These are phyloP conservation scores for Amniculicola lignicola DNA, from an alignment of 495 filamentous ascomycete species.

Conservation along the genomic window DNA sequence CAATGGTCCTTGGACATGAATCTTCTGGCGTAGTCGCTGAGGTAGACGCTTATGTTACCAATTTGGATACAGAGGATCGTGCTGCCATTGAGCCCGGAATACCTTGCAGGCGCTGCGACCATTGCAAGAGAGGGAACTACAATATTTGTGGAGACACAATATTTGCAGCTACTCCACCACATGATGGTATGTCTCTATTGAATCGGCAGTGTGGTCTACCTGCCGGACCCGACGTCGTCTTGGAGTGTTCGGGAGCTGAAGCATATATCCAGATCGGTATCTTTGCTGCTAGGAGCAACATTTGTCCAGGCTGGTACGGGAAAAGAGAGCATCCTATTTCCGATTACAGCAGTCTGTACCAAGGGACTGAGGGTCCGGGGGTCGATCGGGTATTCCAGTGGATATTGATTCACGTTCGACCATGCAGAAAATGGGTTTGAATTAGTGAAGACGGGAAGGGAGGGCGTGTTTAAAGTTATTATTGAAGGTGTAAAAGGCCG, in stretches of 20 bases:
- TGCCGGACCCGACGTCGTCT: neutral
- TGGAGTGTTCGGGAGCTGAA: neutral
- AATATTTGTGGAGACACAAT: slow-evolving; percentile 54
- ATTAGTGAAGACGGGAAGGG: neutral
- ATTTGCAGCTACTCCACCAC: slow-evolving; percentile 55
- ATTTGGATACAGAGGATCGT: slow-evolving; percentile 44
- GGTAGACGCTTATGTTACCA: neutral
- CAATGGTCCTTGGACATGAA: slow-evolving; percentile 39
- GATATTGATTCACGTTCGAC: neutral
- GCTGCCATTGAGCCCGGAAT: slow-evolving; percentile 57
- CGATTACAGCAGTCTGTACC: neutral
- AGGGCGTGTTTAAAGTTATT: neutral
- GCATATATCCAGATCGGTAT: neutral
- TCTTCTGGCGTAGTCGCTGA: slow-evolving; percentile 22
- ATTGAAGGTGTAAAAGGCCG: neutral
- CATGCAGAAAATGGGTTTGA: neutral
- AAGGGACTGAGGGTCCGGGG: neutral
- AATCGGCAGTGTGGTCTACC: neutral
- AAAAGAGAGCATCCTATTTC: neutral
- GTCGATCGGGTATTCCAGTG: neutral
- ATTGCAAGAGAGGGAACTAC: slow-evolving; percentile 53
- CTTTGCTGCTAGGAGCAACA: neutral
- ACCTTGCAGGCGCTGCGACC: slow-evolving; percentile 51
- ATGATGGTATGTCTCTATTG: slow-evolving; percentile 47
- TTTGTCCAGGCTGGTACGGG: neutral